Evolutionary conservation across 2,329 filamentous ascomycete genomes (phyloP).

Genomic region (Microdochium nivale): DNA sequence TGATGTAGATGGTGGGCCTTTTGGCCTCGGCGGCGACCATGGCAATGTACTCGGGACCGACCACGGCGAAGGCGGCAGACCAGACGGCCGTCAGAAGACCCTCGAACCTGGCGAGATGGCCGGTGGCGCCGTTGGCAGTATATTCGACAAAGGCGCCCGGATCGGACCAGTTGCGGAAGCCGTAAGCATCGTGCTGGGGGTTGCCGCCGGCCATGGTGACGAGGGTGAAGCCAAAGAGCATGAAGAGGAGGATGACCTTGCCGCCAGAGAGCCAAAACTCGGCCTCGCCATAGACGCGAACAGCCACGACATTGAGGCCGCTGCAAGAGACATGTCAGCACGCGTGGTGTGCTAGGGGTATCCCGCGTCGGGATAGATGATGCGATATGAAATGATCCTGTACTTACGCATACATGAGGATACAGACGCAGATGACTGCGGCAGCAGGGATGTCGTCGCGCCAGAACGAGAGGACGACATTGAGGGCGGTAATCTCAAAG

Average conservation of each 20-base stretch:
- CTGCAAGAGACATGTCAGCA: constrained; percentile 15
- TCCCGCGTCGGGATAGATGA: too few species aligned
- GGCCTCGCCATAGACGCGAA: constrained; percentile 31
- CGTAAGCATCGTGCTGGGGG: constrained; percentile 25
- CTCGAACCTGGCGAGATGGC: constrained; percentile 48
- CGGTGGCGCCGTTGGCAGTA: constrained; percentile 40
- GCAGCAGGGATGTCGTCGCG: constrained; percentile 31
- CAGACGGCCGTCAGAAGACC: constrained; percentile 53
- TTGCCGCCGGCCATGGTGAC: constrained; percentile 34
- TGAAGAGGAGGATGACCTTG: constrained; percentile 25
- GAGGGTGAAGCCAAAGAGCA: constrained; percentile 28
- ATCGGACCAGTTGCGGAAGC: constrained; percentile 29
- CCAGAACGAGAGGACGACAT: constrained; percentile 37
- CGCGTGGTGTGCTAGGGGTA: too few species aligned
- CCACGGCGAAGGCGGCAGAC: constrained; percentile 50
- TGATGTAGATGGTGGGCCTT: constrained; percentile 49
- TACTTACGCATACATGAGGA: constrained; percentile 30
- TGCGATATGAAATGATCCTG: constrained; percentile 17
- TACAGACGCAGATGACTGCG: constrained; percentile 34
- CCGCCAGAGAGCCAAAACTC: constrained; percentile 36
- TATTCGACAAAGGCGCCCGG: constrained; percentile 47
- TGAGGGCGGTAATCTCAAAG: constrained; percentile 30
- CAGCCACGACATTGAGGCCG: constrained; percentile 30
- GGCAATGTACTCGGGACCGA: constrained; percentile 51
- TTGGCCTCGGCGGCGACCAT: constrained; percentile 44